Percentiles rank a stretch among this genome's conserved stretches.
Conservation (phyloP, 345 rosid species). For the Schrenkiella parvula region DNA sequence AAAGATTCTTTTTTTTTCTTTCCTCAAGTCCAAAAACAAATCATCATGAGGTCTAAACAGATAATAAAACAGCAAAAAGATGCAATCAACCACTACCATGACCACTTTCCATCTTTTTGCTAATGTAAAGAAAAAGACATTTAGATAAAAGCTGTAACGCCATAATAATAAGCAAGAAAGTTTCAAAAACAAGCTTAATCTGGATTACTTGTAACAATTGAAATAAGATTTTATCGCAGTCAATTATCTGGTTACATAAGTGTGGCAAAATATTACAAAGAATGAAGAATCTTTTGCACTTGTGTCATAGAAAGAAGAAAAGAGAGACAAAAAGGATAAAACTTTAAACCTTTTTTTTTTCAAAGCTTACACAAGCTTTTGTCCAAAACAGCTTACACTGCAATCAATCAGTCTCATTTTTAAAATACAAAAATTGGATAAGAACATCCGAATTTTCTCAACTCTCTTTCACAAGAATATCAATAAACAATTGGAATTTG, state of each 20-base stretch:
- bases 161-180: constrained; percentile 8
- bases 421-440: background rate
- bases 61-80: constrained; percentile 29
- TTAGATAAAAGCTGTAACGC: constrained; percentile 14
- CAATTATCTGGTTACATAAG: background rate
- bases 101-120: constrained; percentile 25
- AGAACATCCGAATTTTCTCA: background rate
- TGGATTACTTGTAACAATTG: background rate
- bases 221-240: background rate
- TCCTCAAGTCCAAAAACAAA: constrained; percentile 4
- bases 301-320: constrained; percentile 33
- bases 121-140: constrained; percentile 20
- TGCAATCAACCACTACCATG: constrained; percentile 32
- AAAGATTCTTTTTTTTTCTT: constrained; percentile 15
- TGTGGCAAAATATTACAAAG: constrained; percentile 6
- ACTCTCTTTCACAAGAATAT: constrained; percentile 8
- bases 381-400: constrained; percentile 36
- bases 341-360: constrained; percentile 34
- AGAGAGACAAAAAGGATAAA: constrained; percentile 43
- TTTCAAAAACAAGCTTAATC: background rate
- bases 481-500: constrained; percentile 32
- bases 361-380: constrained; percentile 45
- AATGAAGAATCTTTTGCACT: constrained; percentile 36
- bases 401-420: constrained; percentile 24
- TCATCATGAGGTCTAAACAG: constrained; percentile 28